Conservation (phyloP, 164 flowering plant species). For the Stephania cephalantha region DNA sequence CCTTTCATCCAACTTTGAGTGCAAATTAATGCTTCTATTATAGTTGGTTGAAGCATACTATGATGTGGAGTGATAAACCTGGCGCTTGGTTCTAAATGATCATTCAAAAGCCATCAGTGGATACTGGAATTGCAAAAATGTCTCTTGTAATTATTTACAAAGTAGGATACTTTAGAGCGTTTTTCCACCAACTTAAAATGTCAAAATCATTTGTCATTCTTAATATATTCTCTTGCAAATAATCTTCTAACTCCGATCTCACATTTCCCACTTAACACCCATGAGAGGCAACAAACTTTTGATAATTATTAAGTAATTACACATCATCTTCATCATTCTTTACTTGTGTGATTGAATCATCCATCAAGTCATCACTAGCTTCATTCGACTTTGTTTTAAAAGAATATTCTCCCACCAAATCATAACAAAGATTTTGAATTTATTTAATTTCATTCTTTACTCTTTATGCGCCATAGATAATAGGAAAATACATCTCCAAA, state of each 20-base stretch:
- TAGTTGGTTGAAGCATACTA: too few relatives aligned
- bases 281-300: background rate
- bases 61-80: background rate
- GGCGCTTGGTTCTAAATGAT: background rate
- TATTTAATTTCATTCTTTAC: background rate
- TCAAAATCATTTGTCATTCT: background rate
- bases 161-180: background rate
- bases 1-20: too few relatives aligned
- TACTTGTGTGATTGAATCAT: too few relatives aligned
- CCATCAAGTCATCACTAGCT: background rate
- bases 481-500: background rate
- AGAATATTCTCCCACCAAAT: background rate
- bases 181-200: constrained; percentile 4
- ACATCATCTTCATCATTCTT: background rate
- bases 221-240: background rate
- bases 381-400: background rate
- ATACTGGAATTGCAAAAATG: background rate
- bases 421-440: background rate
- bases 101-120: background rate
- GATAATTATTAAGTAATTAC: background rate
- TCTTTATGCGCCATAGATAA: background rate
- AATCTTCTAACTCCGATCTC: background rate
- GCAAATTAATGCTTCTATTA: too few relatives aligned
- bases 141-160: background rate
- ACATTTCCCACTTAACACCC: background rate